Percentiles rank a stretch among this genome's conserved stretches.
Evolutionary conservation across 768 basidiomycete species (phyloP).

Genomic region (Boletus huronensis): DNA sequence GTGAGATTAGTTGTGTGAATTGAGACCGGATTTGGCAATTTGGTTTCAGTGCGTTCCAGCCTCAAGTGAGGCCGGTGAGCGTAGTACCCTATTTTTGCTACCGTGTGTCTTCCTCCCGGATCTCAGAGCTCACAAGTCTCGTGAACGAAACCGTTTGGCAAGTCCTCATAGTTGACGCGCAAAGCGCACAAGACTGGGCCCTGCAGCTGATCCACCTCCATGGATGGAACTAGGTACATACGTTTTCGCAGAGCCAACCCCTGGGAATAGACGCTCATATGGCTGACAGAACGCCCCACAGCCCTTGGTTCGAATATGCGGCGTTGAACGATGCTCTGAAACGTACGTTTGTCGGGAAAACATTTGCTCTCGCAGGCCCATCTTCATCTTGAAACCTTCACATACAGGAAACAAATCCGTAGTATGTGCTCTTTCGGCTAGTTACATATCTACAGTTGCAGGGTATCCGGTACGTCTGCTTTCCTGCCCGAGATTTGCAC

Average conservation of each 20-base stretch:
- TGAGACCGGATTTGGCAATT: slow-evolving; percentile 21
- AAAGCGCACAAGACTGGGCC: slow-evolving; percentile 69
- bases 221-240: slow-evolving; percentile 81
- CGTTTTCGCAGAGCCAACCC: background rate
- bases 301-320: slow-evolving; percentile 59
- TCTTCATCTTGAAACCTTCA: slow-evolving; percentile 8
- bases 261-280: slow-evolving; percentile 20
- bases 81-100: slow-evolving; percentile 21
- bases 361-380: background rate
- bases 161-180: slow-evolving; percentile 45
- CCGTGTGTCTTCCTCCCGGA: slow-evolving; percentile 19
- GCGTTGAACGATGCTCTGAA: slow-evolving; percentile 63
- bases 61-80: slow-evolving; percentile 11
- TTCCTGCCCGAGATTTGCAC: background rate
- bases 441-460: slow-evolving; percentile 88
- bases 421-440: slow-evolving; percentile 86
- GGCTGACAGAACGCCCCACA: slow-evolving; percentile 45
- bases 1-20: slow-evolving; percentile 2
- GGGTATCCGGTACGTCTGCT: slow-evolving; percentile 68
- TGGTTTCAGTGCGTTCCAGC: slow-evolving; percentile 12
- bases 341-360: slow-evolving; percentile 41
- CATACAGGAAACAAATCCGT: slow-evolving; percentile 76
- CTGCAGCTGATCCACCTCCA: slow-evolving; percentile 63
- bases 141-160: slow-evolving; percentile 14
- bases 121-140: slow-evolving; percentile 8